Evolutionary conservation across 192 early-diverging fungal species (phyloP).

Genomic region (Umbelopsis ramanniana): DNA sequence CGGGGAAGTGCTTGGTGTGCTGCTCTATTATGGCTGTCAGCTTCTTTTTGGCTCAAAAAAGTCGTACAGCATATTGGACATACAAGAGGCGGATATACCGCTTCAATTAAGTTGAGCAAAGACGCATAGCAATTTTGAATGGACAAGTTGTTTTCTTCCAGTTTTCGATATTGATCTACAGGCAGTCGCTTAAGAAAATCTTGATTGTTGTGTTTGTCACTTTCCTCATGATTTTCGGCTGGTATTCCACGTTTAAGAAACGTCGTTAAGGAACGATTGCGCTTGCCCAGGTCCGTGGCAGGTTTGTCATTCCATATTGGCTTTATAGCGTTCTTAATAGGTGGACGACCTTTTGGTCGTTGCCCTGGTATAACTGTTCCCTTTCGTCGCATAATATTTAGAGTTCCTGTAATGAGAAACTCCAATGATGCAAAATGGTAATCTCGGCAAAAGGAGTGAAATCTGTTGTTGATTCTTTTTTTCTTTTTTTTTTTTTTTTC

Average conservation of each 20-base stretch:
- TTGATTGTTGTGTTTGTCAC: not conserved
- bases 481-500: too few species aligned
- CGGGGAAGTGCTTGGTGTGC: constrained; percentile 24
- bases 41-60: constrained; percentile 11
- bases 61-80: constrained; percentile 30
- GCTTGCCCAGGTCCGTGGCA: not conserved
- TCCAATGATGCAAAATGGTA: not conserved
- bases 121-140: constrained; percentile 30
- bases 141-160: constrained; percentile 8
- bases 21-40: constrained; percentile 26
- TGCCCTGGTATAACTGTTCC: constrained; percentile 4
- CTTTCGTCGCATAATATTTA: constrained; percentile 1
- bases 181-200: not conserved
- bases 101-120: constrained; percentile 37
- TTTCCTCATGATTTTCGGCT: not conserved
- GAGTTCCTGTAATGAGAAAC: not conserved
- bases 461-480: not conserved
- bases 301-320: not conserved
- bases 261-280: not conserved
- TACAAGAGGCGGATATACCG: constrained; percentile 37
- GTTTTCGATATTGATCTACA: not conserved
- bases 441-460: not conserved
- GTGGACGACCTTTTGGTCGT: not conserved
- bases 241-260: not conserved
- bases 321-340: not conserved